Conservation (phyloP, 169 alveolate genomes). For the Plasmodium gallinaceum region DNA sequence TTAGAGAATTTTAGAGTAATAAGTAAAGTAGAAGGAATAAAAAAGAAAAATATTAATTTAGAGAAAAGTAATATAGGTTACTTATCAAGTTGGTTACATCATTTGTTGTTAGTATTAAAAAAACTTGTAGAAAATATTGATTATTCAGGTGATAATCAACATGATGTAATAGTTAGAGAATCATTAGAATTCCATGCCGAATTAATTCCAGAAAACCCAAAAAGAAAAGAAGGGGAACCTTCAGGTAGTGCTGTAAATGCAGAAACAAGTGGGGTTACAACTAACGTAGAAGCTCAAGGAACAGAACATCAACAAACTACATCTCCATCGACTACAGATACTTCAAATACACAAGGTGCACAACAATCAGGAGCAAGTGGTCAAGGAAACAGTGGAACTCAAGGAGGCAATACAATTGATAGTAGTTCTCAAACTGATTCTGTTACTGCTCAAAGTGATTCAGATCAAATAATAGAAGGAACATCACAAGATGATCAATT, state of each 20-base stretch:
- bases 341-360: no score
- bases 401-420: not conserved
- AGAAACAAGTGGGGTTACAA: not conserved
- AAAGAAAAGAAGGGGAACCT: not conserved
- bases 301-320: not conserved
- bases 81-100: constrained; percentile 49
- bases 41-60: constrained; percentile 26
- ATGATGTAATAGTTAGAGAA: not conserved
- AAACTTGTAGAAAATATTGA: constrained; percentile 22
- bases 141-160: constrained; percentile 9
- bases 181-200: constrained; percentile 15
- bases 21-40: constrained; percentile 29
- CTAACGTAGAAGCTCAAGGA: not conserved
- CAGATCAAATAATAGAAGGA: constrained; percentile 15
- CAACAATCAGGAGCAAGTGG: not conserved
- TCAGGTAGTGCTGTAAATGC: not conserved
- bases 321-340: no score
- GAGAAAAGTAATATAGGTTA: constrained; percentile 25
- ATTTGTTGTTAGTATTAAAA: constrained; percentile 37
- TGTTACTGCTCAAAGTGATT: not conserved
- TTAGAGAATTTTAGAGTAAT: constrained; percentile 41
- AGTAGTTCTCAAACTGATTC: not conserved
- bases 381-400: not conserved
- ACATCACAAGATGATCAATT: not conserved
- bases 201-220: constrained; percentile 18